Evolutionary conservation across 371 early-diverging fungal genomes (phyloP).

Genomic region (Apophysomyces ossiformis): DNA sequence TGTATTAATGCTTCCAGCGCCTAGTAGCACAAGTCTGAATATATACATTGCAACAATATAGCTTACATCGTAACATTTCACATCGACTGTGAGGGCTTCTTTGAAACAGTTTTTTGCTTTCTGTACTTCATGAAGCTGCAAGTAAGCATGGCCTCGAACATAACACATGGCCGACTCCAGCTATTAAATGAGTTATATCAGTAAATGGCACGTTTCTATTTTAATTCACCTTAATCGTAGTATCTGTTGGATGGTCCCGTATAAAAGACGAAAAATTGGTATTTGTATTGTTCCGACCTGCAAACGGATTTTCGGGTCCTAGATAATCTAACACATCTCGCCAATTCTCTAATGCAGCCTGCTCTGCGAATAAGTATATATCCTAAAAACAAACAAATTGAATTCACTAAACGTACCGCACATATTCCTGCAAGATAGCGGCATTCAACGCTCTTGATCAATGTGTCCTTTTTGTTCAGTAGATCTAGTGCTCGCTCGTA

Average conservation of each 20-base stretch:
- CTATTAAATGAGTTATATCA: constrained; percentile 28
- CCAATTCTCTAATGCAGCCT: constrained; percentile 65
- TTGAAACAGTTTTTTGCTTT: constrained; percentile 67
- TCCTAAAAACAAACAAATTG: background rate
- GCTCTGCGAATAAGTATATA: constrained; percentile 13
- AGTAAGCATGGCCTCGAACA: constrained; percentile 64
- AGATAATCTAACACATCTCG: constrained; percentile 63
- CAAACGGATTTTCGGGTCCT: constrained; percentile 61
- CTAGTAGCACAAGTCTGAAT: constrained; percentile 27
- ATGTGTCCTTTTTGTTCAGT: constrained; percentile 50
- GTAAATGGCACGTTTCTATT: background rate
- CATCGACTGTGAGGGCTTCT: constrained; percentile 68
- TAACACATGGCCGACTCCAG: constrained; percentile 70
- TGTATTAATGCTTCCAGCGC: constrained; percentile 64
- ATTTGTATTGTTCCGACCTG: constrained; percentile 17
- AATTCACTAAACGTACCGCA: constrained; percentile 45
- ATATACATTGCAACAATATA: constrained; percentile 1
- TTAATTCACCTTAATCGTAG: constrained; percentile 7
- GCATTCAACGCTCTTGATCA: constrained; percentile 61
- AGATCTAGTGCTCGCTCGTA: constrained; percentile 63
- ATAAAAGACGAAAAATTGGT: background rate
- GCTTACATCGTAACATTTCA: constrained; percentile 68
- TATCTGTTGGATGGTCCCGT: background rate
- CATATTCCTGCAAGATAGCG: constrained; percentile 68
- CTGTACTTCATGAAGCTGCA: constrained; percentile 52